Base-by-base conservation (phyloP, 495 filamentous ascomycete genomes). In the Pyrenopolyporus hunteri region DNA sequence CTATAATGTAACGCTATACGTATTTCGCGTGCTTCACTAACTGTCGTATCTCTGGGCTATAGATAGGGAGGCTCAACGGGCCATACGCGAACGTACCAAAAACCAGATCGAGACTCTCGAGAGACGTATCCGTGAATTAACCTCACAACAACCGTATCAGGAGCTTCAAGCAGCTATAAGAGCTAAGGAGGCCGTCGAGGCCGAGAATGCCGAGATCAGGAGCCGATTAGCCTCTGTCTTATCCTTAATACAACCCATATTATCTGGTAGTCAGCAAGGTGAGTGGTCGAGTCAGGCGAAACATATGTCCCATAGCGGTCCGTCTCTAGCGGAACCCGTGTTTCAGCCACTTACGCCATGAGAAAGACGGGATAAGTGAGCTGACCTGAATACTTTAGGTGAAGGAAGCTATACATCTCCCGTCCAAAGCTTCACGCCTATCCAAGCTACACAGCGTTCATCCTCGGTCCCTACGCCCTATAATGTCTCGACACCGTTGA, bases 11-110 rank as follows among this genome's bases (percentile, higher is more conserved):
- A 37, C 11, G 6, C 32, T 10, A 11, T 51, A 19, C 37, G 16
- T 23, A 16, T 3, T 19, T 8, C 17, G 16, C 20, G 31, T 28
- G 22, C 20, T 26, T 29, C 25, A 14, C 57, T 66, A 43, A 61
- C 23, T 35, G 44, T 25, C 28, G 40, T 43, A 16, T 28, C 17
- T 2, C 10, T 23, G 11, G 10, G 23, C 14, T 19, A 19, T 59
- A 80, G 78, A 94, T 66, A 86, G 90, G 16, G 89, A 94, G 70
- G 90, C 90, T 8, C 90, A 94, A 69, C 82, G 89, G 46, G 89
- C 89, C 14, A 94, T 92, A 54, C 82, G 90, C 4, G 87, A 92
- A 66, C 80, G 90, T 31, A 92, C 89, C 17, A 90, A 87, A 62
- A 77, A 80, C 23, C 86, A 89, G 65, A 92, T 90, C 57, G 88